These are phyloP conservation scores for Hypomontagnella monticulosa DNA, from an alignment of 495 filamentous ascomycete genomes.

Conservation along the genomic window DNA sequence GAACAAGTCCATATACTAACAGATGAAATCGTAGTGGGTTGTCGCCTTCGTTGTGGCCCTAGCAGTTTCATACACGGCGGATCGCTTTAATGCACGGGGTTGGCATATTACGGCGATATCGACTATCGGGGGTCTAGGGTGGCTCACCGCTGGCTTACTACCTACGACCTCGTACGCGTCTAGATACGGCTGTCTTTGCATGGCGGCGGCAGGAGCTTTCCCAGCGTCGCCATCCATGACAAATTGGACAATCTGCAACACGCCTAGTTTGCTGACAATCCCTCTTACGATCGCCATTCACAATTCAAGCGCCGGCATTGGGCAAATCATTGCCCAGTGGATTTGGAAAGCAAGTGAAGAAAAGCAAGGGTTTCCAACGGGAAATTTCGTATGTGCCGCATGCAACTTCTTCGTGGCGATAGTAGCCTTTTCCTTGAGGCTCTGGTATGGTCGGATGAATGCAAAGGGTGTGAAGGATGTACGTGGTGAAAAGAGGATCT, in stretches of 20 bases:
- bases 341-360: conserved; percentile 63
- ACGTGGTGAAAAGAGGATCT: conserved; percentile 27
- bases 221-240: conserved; percentile 25
- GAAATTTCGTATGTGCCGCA: conserved; percentile 64
- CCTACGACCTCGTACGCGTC: conserved; percentile 26
- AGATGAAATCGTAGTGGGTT: conserved; percentile 18
- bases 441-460: conserved; percentile 33
- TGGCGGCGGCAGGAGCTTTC: conserved; percentile 34
- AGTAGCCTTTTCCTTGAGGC: conserved; percentile 26
- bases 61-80: conserved; percentile 26
- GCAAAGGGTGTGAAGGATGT: conserved; percentile 21
- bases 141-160: conserved; percentile 29
- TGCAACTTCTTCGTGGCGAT: conserved; percentile 38
- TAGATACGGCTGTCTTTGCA: conserved; percentile 31
- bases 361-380: conserved; percentile 61
- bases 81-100: conserved; percentile 25
- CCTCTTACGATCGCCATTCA: conserved; percentile 33
- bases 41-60: conserved; percentile 37
- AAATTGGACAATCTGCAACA: conserved; percentile 30
- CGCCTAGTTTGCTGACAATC: conserved; percentile 27
- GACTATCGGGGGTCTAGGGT: conserved; percentile 27
- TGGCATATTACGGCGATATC: conserved; percentile 26
- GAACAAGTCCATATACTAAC: not conserved
- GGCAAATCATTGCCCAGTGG: conserved; percentile 49
- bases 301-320: conserved; percentile 34